Evolutionary conservation across 768 basidiomycete genomes (phyloP), one percentile per base, ranked within the genome.

Genomic region (Clathrus columnatus): DNA sequence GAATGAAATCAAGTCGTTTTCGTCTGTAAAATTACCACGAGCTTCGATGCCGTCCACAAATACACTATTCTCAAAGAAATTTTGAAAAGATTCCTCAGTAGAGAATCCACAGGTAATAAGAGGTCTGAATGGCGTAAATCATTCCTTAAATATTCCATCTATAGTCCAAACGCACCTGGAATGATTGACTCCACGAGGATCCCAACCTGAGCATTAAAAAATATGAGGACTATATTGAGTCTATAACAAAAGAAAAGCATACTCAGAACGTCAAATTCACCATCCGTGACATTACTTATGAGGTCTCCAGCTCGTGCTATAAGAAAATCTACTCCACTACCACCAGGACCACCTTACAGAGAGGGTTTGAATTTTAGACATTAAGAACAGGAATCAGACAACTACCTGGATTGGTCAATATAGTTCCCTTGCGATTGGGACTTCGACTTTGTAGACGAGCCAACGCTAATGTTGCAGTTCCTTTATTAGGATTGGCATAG

Each of bases 161-260:
- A 2, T 50, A 36, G 16, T n/a, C 2, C 10, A 2, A 7, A 24
- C 24, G 2, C 14, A 50, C 49, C 24, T 26, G 6, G 24, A 27
- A 20, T 20, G 18, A 30, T 50, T 50, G n/a, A 51, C 50, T 5
- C 50, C 50, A 16, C 50, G 50, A 27, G 50, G 50, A 41, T 36
- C 50, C 50, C 50, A 51, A 5, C 29, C 50, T 51, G 23, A 10
- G 16, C 2, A 7, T 14, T 50, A 10, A 23, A 29, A 18, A 20
- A 47, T 14, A 18, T 2, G 11, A 2, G 3, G 20, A 28, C 10
- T 51, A 21, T 36, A 11, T 7, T 26, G 20, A 6, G 21, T 6
- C 8, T 6, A n/a, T 5, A 21, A 11, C 7, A 7, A 23, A 20
- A n/a, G 14, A 7, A 6, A 32, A 16, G 8, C 50, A 7, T n/a